Percentiles rank a stretch among this genome's conserved stretches.
phyloP scores from a whole-genome alignment of 1,284 basidiomycete genomes.

The Vanrija pseudolonga region DNA sequence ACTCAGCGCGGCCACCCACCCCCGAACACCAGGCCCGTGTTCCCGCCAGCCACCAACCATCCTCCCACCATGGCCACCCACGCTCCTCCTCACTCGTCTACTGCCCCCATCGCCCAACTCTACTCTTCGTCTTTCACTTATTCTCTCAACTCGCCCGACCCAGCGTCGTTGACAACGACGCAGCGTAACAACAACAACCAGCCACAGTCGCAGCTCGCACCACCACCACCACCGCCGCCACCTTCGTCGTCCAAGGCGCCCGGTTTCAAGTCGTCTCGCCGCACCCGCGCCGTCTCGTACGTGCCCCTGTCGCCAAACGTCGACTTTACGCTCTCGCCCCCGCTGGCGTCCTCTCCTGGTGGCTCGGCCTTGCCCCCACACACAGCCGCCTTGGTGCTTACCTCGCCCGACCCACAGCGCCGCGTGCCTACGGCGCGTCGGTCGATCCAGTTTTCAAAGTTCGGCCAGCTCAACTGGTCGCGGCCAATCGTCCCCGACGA shows the following conservation, averaged over 20 bases:
- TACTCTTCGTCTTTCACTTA: neutral
- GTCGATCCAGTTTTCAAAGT: conserved; percentile 1
- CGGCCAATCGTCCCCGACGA: conserved; percentile 16
- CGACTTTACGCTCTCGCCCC: neutral
- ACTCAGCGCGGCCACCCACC: no score
- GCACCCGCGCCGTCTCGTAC: neutral
- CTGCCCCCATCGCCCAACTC: no score
- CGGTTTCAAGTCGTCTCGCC: neutral
- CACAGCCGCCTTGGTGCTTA: neutral
- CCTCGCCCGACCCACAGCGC: neutral
- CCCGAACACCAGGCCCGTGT: no score
- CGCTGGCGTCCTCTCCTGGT: neutral
- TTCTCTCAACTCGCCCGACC: conserved; percentile 1
- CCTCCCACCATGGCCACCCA: no score
- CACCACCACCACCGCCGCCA: neutral
- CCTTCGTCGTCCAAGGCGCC: neutral
- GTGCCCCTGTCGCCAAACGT: neutral
- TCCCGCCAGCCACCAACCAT: no score
- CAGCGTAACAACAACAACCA: no score
- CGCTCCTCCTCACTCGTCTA: no score
- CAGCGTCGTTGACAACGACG: neutral
- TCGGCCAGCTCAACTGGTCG: conserved; percentile 25
- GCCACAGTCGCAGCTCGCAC: neutral
- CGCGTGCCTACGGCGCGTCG: neutral
- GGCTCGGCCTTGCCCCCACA: neutral